These are phyloP conservation scores for Nakazawaea ernobii DNA, from an alignment of 805 yeast species.

Conservation along the genomic window DNA sequence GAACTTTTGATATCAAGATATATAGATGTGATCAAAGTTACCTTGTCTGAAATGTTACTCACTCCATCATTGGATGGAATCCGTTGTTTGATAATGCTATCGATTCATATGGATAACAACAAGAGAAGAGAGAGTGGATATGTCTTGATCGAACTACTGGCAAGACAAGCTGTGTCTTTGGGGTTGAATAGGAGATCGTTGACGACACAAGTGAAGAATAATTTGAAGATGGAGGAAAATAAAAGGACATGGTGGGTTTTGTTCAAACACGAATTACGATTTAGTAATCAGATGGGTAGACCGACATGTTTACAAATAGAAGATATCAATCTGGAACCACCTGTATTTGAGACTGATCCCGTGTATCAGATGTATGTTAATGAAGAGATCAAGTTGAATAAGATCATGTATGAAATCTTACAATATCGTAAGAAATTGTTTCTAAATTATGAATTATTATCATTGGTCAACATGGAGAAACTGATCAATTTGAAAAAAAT, in stretches of 20 bases:
- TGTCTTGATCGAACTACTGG: conserved; percentile 14
- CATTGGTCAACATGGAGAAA: conserved; percentile 8
- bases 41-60: conserved; percentile 16
- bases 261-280: conserved; percentile 8
- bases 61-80: conserved; percentile 19
- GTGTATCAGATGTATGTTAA: not conserved
- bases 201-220: not conserved
- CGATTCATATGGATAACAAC: conserved; percentile 17
- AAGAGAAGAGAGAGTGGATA: conserved; percentile 17
- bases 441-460: conserved; percentile 7
- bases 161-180: conserved; percentile 16
- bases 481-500: conserved; percentile 7
- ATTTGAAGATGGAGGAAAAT: conserved; percentile 2
- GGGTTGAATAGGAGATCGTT: conserved; percentile 15
- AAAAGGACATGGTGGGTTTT: conserved; percentile 11
- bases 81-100: conserved; percentile 15
- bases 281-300: conserved; percentile 11
- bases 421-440: conserved; percentile 10
- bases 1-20: conserved; percentile 7
- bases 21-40: conserved; percentile 14
- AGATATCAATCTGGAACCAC: conserved; percentile 8
- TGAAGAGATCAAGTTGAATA: conserved; percentile 9
- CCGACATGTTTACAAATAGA: conserved; percentile 9
- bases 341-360: conserved; percentile 1
- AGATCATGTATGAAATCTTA: conserved; percentile 6